Evolutionary conservation across 2,329 filamentous ascomycete genomes (phyloP), one percentile per base, ranked within the genome.

Genomic region (Blastomyces silverae): DNA sequence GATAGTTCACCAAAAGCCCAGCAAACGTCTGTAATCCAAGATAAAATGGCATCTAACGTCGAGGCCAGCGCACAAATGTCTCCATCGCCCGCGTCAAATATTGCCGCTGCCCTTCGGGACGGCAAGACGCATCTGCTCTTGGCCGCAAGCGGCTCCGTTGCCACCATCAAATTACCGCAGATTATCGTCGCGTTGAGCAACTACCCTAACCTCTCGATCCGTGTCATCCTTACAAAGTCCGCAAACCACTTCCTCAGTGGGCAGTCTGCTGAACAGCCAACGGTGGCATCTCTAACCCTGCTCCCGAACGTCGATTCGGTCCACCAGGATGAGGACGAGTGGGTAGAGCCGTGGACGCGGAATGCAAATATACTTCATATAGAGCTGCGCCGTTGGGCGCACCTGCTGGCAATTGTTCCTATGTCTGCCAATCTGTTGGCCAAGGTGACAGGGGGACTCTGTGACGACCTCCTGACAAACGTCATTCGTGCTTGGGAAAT

Each of bases 401-500:
- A 96, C 74, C 72, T 95, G 2, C 81, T 96, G 71, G 82, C 93
- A 20, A 83, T 97, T 66, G 89, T 89, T 11, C 93, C 93, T 0
- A 77, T 97, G 66, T 89, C 86, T 64, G 92, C 93, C 15, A 96
- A 97, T 72, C 87, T 87, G 3, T 81, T 97, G 72, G 93, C 92
- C 7, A 96, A 96, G 78, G 85, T 97, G 68, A 85, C 85, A 0
- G 83, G 84, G 31, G 94, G 94, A 0, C 82, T 95, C 67, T 87
- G 86, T 55, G 91, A 96, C 71, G 88, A 89, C 65, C 79, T 97
- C 7, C 75, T 97, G 5, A 75, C 81, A 7, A 88, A 86, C 17
- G 88, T 94, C 0, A 83, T 94, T 48, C 82, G 93, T 25, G 93
- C 93, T 0, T 99, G 93, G 94, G 93, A 97, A 76, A 48, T 88